These are phyloP conservation scores for Adansonia madagascariensis DNA, from an alignment of 441 rosid species.

Conservation along the genomic window DNA sequence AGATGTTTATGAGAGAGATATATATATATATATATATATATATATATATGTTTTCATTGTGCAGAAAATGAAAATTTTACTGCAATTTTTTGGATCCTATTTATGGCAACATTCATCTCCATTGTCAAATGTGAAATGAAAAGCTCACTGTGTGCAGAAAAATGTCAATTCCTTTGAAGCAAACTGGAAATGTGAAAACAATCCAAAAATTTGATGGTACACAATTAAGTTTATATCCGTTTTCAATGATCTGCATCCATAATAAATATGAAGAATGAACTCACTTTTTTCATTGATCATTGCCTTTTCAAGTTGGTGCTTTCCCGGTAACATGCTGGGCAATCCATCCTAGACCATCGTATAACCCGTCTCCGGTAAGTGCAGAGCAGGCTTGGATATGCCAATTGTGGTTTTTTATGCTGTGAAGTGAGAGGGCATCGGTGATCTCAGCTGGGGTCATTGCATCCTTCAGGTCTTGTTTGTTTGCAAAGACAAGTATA, in stretches of 20 bases:
- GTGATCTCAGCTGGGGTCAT: constrained; percentile 96
- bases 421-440: constrained; percentile 86
- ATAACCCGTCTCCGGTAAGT: constrained; percentile 85
- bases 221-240: constrained; percentile 20
- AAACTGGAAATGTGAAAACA: constrained; percentile 4
- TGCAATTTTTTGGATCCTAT: neutral
- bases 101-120: constrained; percentile 31
- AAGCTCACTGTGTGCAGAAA: constrained; percentile 48
- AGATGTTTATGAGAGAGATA: constrained; percentile 17
- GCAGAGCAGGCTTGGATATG: constrained; percentile 97
- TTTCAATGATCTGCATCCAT: constrained; percentile 14
- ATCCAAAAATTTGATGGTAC: constrained; percentile 36
- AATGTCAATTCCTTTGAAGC: neutral
- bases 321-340: constrained; percentile 89
- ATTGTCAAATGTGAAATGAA: constrained; percentile 24
- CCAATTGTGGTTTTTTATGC: constrained; percentile 97
- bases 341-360: constrained; percentile 93
- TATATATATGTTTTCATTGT: constrained; percentile 19
- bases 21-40: neutral
- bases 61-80: constrained; percentile 29
- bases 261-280: neutral
- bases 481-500: constrained; percentile 88
- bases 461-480: constrained; percentile 93
- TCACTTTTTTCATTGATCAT: constrained; percentile 8
- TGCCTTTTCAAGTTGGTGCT: constrained; percentile 47